These are phyloP conservation scores for Yarrowia keelungensis DNA, from an alignment of 805 yeast genomes.

Conservation along the genomic window DNA sequence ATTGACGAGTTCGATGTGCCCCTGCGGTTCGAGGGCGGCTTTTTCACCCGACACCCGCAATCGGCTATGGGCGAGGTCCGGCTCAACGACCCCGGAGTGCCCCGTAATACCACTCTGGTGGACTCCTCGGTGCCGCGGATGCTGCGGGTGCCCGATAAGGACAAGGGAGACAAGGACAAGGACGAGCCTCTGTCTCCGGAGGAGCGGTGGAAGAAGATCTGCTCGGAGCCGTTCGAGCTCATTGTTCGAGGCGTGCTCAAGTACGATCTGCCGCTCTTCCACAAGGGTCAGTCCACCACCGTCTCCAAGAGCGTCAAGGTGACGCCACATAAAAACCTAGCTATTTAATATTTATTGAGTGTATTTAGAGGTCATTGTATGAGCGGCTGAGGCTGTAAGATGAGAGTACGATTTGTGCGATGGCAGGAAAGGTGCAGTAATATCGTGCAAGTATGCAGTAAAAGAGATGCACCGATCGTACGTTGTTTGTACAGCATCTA, in stretches of 20 bases:
- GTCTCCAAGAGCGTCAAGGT: constrained; percentile 37
- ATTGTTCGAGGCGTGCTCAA: constrained; percentile 81
- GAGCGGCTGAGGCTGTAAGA: no score
- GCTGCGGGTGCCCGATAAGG: constrained; percentile 21
- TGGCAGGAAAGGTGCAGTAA: no score
- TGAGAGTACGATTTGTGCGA: no score
- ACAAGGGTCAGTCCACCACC: constrained; percentile 29
- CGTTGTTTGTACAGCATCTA: no score
- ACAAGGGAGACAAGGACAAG: constrained; percentile 4
- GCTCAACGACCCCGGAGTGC: constrained; percentile 70
- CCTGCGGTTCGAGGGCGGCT: constrained; percentile 75
- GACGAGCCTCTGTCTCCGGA: constrained; percentile 18
- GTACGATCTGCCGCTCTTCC: constrained; percentile 67
- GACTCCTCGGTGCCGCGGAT: constrained; percentile 12
- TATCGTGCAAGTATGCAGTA: no score
- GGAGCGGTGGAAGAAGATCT: constrained; percentile 36
- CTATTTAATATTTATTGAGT: constrained; percentile 37
- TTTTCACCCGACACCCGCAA: constrained; percentile 67
- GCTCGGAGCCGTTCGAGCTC: constrained; percentile 71
- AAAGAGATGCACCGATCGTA: no score
- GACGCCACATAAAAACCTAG: constrained; percentile 35
- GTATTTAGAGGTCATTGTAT: background rate
- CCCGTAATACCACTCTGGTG: constrained; percentile 4
- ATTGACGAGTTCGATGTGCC: constrained; percentile 73
- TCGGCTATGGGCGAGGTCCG: constrained; percentile 73